Conservation (phyloP, 1,284 basidiomycete genomes). For the Lignosus rhinocerotis region DNA sequence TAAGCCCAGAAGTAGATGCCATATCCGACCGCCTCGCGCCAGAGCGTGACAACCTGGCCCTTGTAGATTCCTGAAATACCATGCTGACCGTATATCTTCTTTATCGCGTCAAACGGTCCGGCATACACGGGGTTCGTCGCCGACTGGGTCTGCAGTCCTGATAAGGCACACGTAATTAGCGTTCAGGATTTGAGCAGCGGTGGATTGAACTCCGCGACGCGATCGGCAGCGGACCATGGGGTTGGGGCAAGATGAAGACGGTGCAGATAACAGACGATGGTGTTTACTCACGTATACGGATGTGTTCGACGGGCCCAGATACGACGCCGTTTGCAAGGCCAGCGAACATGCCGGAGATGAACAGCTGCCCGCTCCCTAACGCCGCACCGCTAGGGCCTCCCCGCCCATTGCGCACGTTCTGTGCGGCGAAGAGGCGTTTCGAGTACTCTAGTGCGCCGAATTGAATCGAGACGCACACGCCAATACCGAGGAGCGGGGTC, state of each 20-base stretch:
- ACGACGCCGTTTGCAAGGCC: slow-evolving; percentile 92
- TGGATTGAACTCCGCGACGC: neutral
- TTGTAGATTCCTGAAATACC: slow-evolving; percentile 90
- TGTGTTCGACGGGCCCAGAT: slow-evolving; percentile 95
- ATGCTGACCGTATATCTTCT: slow-evolving; percentile 72
- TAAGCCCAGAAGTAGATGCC: slow-evolving; percentile 92
- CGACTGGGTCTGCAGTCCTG: slow-evolving; percentile 88
- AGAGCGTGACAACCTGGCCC: slow-evolving; percentile 88
- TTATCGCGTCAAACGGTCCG: slow-evolving; percentile 87
- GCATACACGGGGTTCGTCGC: slow-evolving; percentile 69
- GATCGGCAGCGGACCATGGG: neutral
- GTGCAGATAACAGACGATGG: slow-evolving; percentile 35
- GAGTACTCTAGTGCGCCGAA: slow-evolving; percentile 90
- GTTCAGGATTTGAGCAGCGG: neutral
- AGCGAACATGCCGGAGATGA: slow-evolving; percentile 79
- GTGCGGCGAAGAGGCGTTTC: slow-evolving; percentile 79
- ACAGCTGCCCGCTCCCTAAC: slow-evolving; percentile 68
- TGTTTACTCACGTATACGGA: slow-evolving; percentile 77
- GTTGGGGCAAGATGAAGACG: neutral
- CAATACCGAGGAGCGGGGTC: slow-evolving; percentile 92
- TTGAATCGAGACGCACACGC: slow-evolving; percentile 94
- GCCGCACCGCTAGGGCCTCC: slow-evolving; percentile 62
- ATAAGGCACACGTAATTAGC: slow-evolving; percentile 1
- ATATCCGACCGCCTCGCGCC: slow-evolving; percentile 85
- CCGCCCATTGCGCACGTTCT: slow-evolving; percentile 53